Conservation (phyloP, 257 asterid species). For the Penstemon newberryi region DNA sequence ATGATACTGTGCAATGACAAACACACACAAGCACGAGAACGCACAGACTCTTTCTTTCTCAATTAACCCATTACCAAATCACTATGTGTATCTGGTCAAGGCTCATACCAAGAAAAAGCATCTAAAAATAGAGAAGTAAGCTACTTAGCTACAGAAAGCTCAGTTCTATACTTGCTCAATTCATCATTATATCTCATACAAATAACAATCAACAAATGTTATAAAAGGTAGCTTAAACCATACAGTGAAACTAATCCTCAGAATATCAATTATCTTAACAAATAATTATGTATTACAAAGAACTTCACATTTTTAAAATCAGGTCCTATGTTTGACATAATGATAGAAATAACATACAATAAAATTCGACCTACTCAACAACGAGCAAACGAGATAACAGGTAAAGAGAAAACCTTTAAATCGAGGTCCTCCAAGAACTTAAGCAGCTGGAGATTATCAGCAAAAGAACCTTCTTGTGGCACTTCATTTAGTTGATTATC, state of each 20-base stretch:
- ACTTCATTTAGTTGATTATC: conserved; percentile 29
- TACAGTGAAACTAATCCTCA: too few species aligned
- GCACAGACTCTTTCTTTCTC: too few species aligned
- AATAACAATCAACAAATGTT: too few species aligned
- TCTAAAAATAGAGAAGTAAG: too few species aligned
- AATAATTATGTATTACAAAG: not conserved
- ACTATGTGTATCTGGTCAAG: too few species aligned
- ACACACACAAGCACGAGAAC: not conserved
- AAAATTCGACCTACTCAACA: too few species aligned
- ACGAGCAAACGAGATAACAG: not conserved
- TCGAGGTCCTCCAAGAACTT: conserved; percentile 45
- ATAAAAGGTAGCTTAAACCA: too few species aligned
- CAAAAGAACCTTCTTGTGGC: conserved; percentile 29
- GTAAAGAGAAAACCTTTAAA: conserved; percentile 35
- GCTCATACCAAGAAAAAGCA: too few species aligned
- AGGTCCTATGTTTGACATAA: not conserved
- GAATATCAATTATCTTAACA: not conserved
- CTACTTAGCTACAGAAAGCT: too few species aligned
- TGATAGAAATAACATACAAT: too few species aligned
- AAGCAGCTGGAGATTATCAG: conserved; percentile 29
- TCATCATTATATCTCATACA: not conserved
- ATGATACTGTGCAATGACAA: not conserved
- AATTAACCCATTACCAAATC: too few species aligned
- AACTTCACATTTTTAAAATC: not conserved
- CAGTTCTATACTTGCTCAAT: not conserved